phyloP scores from a whole-genome alignment of 176 grass and related monocot genomes.

The Cocos nucifera region DNA sequence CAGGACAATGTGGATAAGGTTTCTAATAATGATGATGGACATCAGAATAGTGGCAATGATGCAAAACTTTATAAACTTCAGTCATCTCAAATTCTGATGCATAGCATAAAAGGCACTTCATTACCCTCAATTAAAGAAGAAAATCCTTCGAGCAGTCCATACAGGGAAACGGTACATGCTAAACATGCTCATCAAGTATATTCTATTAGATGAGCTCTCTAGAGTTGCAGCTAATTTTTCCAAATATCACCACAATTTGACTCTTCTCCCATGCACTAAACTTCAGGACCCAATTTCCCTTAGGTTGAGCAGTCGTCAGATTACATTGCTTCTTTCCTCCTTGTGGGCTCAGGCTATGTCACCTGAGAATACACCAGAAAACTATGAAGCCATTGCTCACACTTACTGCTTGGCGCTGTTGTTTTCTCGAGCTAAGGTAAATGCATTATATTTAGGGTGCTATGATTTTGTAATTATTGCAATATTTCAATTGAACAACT shows the following conservation, averaged over 20 bases:
- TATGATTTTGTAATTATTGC: neutral
- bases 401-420: constrained; percentile 89
- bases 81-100: constrained; percentile 41
- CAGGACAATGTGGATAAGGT: constrained; percentile 33
- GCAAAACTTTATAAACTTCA: constrained; percentile 46
- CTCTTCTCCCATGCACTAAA: constrained; percentile 16
- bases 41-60: constrained; percentile 32
- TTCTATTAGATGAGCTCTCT: too few species aligned
- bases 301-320: constrained; percentile 55
- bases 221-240: neutral
- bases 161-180: constrained; percentile 37
- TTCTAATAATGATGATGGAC: constrained; percentile 40
- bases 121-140: constrained; percentile 24
- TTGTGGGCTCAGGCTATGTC: constrained; percentile 76
- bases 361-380: constrained; percentile 64
- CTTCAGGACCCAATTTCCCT: constrained; percentile 61
- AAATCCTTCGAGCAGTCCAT: constrained; percentile 26
- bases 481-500: constrained; percentile 1
- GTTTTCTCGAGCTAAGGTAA: constrained; percentile 83
- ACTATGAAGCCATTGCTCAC: constrained; percentile 87
- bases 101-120: constrained; percentile 31
- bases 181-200: neutral
- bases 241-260: neutral
- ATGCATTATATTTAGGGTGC: neutral
- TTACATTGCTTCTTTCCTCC: constrained; percentile 81